Evolutionary conservation across 2,329 filamentous ascomycete genomes (phyloP), one percentile per base, ranked within the genome.

Genomic region (Diaporthe helianthi): DNA sequence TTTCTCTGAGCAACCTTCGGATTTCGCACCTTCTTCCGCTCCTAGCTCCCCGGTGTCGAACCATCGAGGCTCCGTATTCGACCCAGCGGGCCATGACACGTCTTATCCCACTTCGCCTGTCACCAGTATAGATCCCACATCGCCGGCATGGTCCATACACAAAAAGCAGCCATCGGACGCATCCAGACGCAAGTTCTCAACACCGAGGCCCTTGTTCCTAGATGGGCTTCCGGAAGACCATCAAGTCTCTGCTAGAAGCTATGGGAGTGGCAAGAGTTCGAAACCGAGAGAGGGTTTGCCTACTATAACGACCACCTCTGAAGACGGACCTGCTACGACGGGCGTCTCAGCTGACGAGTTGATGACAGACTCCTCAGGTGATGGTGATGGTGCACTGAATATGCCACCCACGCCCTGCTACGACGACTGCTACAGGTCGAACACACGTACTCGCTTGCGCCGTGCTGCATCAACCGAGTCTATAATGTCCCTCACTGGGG

Each of bases 391-490:
- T 13, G 26, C 51, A 5, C 26, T 17, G 19, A 61, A 63, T 12
- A 67, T 64, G 68, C 53, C 65, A 29, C 17, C 60, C 19, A 65
- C 69, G 24, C 66, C 69, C 8, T 65, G 33, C 44, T 71, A 66
- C 22, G 78, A 80, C 58, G 76, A 80, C 22, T 76, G 8, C 54
- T 76, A 24, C 52, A 71, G 6, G 55, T 68, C 15, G 75, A 44
- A 41, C 65, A 51, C 72, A 73, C 77, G 79, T 78, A 54, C 80
- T 79, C 65, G 78, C 72, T 72, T 78, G 75, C 73, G 80, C 49
- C 90, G 91, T 38, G 85, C 89, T 3, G 77, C 89, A 2, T 97
- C 94, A 1, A 93, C 97, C 74, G 94, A 98, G 77, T 97, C 93
- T 22, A 90, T 98, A 71, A 87, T 98, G 73, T 98, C 94, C 0